phyloP scores from a whole-genome alignment of 352 stramenopile genomes.

The Blastocystis sp. region DNA sequence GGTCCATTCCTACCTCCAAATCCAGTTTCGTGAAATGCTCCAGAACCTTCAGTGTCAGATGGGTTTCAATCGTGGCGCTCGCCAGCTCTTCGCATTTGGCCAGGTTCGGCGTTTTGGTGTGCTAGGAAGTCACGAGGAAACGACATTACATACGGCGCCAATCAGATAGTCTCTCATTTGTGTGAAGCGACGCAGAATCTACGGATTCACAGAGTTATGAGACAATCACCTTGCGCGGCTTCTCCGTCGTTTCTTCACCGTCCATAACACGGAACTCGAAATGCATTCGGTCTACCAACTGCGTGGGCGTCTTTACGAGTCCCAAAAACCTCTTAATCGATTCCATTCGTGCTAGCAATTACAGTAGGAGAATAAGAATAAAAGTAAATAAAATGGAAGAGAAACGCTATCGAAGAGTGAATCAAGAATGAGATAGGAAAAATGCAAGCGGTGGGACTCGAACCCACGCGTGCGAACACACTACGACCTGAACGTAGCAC shows the following conservation, averaged over 20 bases:
- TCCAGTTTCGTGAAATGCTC: not conserved
- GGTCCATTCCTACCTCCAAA: not conserved
- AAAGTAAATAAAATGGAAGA: too few species aligned
- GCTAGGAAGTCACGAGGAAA: not conserved
- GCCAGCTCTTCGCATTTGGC: constrained; percentile 31
- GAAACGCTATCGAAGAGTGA: not conserved
- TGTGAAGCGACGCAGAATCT: constrained; percentile 3
- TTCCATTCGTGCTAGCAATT: too few species aligned
- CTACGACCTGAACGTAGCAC: constrained; percentile 56
- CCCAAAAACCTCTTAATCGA: not conserved
- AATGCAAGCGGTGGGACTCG: constrained; percentile 35
- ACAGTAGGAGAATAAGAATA: too few species aligned
- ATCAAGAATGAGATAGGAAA: not conserved
- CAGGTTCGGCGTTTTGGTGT: constrained; percentile 8
- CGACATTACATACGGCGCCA: not conserved
- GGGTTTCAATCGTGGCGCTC: not conserved
- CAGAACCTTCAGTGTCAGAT: constrained; percentile 3
- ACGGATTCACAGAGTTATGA: not conserved
- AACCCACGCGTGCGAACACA: constrained; percentile 54
- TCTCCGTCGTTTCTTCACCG: constrained; percentile 13
- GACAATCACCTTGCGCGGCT: not conserved
- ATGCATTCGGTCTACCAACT: constrained; percentile 5
- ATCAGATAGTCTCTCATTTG: constrained; percentile 50
- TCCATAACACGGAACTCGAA: constrained; percentile 40
- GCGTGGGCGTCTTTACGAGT: constrained; percentile 20